Evolutionary conservation across 2,329 filamentous ascomycete species (phyloP), one percentile per base, ranked within the genome.

Genomic region (Ampelomyces quisqualis): DNA sequence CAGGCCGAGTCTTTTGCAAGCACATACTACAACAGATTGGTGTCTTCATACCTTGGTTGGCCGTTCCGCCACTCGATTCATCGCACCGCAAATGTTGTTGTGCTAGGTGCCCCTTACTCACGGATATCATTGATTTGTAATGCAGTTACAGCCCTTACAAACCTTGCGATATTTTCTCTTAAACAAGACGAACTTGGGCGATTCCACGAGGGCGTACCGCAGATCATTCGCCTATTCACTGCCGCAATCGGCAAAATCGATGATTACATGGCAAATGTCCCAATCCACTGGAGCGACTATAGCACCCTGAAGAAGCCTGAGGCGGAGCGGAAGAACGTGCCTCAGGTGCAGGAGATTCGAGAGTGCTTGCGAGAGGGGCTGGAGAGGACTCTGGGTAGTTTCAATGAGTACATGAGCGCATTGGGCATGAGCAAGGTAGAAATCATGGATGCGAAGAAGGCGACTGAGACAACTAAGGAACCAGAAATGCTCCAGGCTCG

Each of bases 151-250:
- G 79, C 85, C 0, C 71, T 93, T 26, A 81, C 80, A 9, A 76
- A 78, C 34, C 75, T 97, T 19, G 79, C 87, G 0, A 78, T 88
- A 3, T 79, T 79, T 47, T 91, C 86, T 66, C 70, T 96, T 38
- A 73, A 74, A 3, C 90, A 97, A 67, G 91, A 97, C 64, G 78
- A 78, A 32, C 93, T 83, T 60, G 91, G 91, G 10, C 86, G 88
- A 54, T 91, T 94, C n/a, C 85, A 94, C 52, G 77, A 82, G 29
- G 87, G 93, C 50, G 82, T 97, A 2, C 81, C 86, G 1, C 71
- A 71, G 34, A 84, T 95, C 41, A 80, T 96, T 35, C 80, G 85
- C 32, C 80, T 82, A 1, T 80, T 94, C 46, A 90, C 88, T 0
- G 55, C 66, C 0, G 82, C 86, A 0, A 82, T 90, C 40, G 77